Evolutionary conservation across 371 early-diverging fungal genomes (phyloP).

Genomic region (Lichtheimia hyalospora): DNA sequence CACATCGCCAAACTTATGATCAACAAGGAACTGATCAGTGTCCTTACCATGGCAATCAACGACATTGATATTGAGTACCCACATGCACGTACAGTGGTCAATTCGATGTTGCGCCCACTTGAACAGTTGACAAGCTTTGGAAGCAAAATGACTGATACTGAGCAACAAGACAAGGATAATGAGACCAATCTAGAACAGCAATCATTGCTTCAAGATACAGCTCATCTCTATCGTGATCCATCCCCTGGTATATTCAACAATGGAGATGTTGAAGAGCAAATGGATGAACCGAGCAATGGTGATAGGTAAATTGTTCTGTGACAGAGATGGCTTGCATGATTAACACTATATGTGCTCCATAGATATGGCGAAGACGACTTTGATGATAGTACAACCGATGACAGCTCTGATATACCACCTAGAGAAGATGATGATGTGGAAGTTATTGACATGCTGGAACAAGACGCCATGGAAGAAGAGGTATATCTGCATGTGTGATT

Average conservation of each 20-base stretch:
- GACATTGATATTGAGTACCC: slow-evolving; percentile 93
- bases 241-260: slow-evolving; percentile 87
- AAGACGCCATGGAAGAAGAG: slow-evolving; percentile 69
- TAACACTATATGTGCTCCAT: not conserved
- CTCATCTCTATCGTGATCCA: slow-evolving; percentile 86
- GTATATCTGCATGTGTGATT: slow-evolving; percentile 53
- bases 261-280: slow-evolving; percentile 61
- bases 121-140: slow-evolving; percentile 88
- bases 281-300: slow-evolving; percentile 52
- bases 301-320: slow-evolving; percentile 62
- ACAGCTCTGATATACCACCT: slow-evolving; percentile 55
- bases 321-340: slow-evolving; percentile 9
- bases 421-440: slow-evolving; percentile 66
- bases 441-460: slow-evolving; percentile 56
- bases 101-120: slow-evolving; percentile 80
- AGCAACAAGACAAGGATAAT: slow-evolving; percentile 23
- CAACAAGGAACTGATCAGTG: slow-evolving; percentile 83
- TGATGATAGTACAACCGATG: slow-evolving; percentile 72
- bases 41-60: slow-evolving; percentile 76
- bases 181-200: slow-evolving; percentile 36
- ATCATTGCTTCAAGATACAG: slow-evolving; percentile 53
- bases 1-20: slow-evolving; percentile 83
- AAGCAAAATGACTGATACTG: slow-evolving; percentile 71
- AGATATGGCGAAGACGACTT: slow-evolving; percentile 65
- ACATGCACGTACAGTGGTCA: slow-evolving; percentile 70